Base-by-base conservation (phyloP, 805 yeast genomes). In the Sugiyamaella marilandica region DNA sequence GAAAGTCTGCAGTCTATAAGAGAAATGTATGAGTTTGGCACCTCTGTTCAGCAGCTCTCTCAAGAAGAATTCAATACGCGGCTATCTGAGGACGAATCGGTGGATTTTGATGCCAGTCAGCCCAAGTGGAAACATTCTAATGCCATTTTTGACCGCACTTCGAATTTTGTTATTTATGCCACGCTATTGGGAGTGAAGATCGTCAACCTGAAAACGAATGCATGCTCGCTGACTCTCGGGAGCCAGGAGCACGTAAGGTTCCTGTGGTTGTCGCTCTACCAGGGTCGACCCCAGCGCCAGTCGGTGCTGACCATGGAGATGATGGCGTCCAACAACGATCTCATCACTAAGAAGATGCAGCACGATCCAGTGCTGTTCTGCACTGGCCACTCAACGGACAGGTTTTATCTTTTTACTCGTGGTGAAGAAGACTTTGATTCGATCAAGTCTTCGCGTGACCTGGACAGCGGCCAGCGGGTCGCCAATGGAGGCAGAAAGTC, bases 401-500 rank as follows among this genome's bases (percentile, higher is more conserved):
- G 72, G 32, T 61, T 69, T 44, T 69, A 62, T 47, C 24, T 67
- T 39, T 69, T 67, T 50, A 55, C 67, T 4, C 57, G 64, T 31
- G 47, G 33, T 34, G 55, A 54, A 13, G 62, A 59, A 10, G 57
- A 52, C 9, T 59, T 59, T 52, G 32, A 41, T 21, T 55, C 51
- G 7, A 53, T 59, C 19, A 49, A 50, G 43, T 16, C 50, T 19
- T 62, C 59, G 16, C 54, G 72, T n/a, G 70, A 68, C 49, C 62
- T 57, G 4, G 49, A 53, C 47, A 65, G 65, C 46, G 72, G 49
- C 35, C 19, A 71, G 72, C 45, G 62, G 80, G 14, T 73, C 71
- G 50, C 68, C 67, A 11, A 14, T 39, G 16, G 21, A 16, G 8
- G 9, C 5, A n/a, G 4, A 2, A 10, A 11, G 5, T 24, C 7